Percentiles rank a stretch among this genome's conserved stretches.
Evolutionary conservation across 208 protist genomes (phyloP).

Genomic region (Acanthamoeba healyi): DNA sequence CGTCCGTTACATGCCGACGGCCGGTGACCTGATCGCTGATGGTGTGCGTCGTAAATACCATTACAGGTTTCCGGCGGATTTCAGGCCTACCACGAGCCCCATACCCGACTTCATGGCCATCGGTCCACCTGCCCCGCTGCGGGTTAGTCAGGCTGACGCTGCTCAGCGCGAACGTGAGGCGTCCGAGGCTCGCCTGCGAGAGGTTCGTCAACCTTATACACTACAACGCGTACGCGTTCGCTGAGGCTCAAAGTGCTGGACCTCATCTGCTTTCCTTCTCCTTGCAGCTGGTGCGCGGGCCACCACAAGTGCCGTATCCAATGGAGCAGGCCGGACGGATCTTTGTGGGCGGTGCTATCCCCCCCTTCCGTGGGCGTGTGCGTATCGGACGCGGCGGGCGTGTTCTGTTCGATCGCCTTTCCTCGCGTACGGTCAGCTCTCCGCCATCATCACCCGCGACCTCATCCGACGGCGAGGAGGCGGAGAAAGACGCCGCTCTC

Average conservation of each 20-base stretch:
- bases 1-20: too few relatives aligned
- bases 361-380: slow-evolving; percentile 30
- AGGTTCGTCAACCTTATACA: not conserved
- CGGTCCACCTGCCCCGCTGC: not conserved
- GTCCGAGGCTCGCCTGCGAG: not conserved
- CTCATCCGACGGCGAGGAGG: not conserved
- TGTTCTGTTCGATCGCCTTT: slow-evolving; percentile 42
- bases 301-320: slow-evolving; percentile 6
- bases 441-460: not conserved
- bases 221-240: not conserved
- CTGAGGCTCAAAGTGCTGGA: not conserved
- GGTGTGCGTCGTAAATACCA: too few relatives aligned
- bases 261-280: not conserved
- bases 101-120: slow-evolving; percentile 26
- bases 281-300: not conserved
- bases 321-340: not conserved
- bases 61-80: slow-evolving; percentile 18
- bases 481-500: not conserved
- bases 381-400: slow-evolving; percentile 38
- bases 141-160: not conserved
- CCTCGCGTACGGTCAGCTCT: not conserved
- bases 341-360: not conserved
- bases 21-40: too few relatives aligned
- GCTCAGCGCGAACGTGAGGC: not conserved
- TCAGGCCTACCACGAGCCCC: not conserved